These are phyloP conservation scores for Wallacemonas sp. DNA, from an alignment of 208 protist genomes.

Conservation along the genomic window DNA sequence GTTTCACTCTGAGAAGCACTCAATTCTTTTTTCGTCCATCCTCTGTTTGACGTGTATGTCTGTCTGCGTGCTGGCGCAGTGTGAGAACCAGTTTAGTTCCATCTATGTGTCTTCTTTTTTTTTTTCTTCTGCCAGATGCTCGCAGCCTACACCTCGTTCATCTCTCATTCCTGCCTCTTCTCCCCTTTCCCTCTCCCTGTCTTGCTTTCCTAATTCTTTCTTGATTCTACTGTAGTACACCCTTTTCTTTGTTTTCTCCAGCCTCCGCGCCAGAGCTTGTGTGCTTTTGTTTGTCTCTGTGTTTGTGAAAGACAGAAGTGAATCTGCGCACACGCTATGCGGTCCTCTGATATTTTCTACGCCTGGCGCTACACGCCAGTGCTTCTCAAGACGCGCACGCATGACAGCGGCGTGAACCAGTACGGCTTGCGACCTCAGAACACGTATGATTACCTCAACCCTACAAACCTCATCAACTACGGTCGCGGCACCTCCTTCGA, in stretches of 20 bases:
- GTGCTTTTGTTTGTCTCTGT: no score
- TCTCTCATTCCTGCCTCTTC: no score
- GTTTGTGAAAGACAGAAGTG: slow-evolving; percentile 11
- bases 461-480: slow-evolving; percentile 90
- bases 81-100: background rate
- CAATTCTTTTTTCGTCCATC: no score
- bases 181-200: no score
- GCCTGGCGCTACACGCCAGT: slow-evolving; percentile 64
- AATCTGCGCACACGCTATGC: slow-evolving; percentile 34
- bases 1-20: no score
- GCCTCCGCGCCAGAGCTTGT: no score
- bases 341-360: slow-evolving; percentile 70
- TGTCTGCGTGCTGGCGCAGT: no score
- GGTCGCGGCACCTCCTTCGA: slow-evolving; percentile 86
- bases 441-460: slow-evolving; percentile 85
- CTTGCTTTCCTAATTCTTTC: no score
- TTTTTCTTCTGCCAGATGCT: no score
- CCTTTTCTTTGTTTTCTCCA: slow-evolving; percentile 10
- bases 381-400: slow-evolving; percentile 53
- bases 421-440: slow-evolving; percentile 83
- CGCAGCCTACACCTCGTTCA: no score
- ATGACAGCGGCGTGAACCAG: slow-evolving; percentile 86
- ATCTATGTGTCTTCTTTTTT: slow-evolving; percentile 17
- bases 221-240: background rate
- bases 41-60: no score